Base-by-base conservation (phyloP, 352 stramenopile species). In the Phytophthora cactorum region DNA sequence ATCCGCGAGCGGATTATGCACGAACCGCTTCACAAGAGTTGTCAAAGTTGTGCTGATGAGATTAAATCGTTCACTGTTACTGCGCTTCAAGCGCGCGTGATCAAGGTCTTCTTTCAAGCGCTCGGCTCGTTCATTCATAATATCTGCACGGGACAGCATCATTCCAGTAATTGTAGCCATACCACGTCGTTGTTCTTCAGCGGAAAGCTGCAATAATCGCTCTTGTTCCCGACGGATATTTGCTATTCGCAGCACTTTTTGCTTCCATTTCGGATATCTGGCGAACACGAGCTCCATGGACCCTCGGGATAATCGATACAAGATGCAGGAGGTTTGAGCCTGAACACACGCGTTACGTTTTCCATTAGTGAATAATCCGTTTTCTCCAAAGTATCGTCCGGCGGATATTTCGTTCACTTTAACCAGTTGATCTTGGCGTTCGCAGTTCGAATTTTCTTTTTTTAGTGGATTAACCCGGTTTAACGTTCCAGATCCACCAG, bases 321-420 rank as follows among this genome's bases (percentile, higher is more conserved):
- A 66, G 32, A 88, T 88, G 25, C 86, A 93, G 0, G 83, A 91
- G 0, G 82, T 85, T 12, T 73, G 74, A 0, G 83, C 78, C 15
- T 78, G 70, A 0, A 91, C 74, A 41, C 76, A 82, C 8, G 82
- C 72, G 9, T 67, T 90, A 9, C 86, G 83, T 4, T 73, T 65
- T 8, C 73, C 75, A 32, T 89, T 84, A 9, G 77, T 76, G 31
- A 92, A 92, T 0, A 93, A 55, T 0, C 62, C 83, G 12, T 88
- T 87, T 31, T 93, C 86, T 1, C 82, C 86, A 49, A 92, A 92
- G 71, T 91, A 91, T 45, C 66, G 77, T 0, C 83, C 83, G 0
- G 78, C 71, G 0, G 52, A 63, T 17, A 93, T 78, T 22, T 89
- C 75, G 36, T 84, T 89, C 17, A 92, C 47, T 31, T 70, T 70